Base-by-base conservation (phyloP, 345 rosid genomes). In the Jatropha curcas region DNA sequence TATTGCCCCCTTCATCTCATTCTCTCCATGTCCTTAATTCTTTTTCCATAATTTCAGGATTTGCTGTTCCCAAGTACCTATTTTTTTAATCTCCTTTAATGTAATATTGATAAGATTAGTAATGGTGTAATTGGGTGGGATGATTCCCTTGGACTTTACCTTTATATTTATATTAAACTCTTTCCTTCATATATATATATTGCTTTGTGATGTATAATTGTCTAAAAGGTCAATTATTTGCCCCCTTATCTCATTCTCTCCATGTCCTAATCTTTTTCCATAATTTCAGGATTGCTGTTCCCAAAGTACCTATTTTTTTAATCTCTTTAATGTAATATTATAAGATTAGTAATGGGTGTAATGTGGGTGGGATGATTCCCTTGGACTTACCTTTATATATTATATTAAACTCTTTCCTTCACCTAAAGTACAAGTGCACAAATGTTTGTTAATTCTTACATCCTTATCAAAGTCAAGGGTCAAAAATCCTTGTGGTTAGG, bases 231-330 rank as follows among this genome's bases (percentile, higher is more conserved):
- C 76, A 65, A 55, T 58, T 67, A 37, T 5, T 10, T 6, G 67
- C 50, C 72, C 50, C 67, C 52, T 25, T 48, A 12, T 30, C 24
- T 28, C 13, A 8, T 33, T 55, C 52, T 24, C 33, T 14, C 17
- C 37, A 56, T 45, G 67, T 39, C 62, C 64, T n/a, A 60, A 51
- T 68, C 73, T 19, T 71, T 35, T n/a, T 41, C 78, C 74, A 17
- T 68, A 68, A 75, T 75, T 75, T 68, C 69, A 68, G 78, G 73
- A 35, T 41, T 74, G 61, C 43, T 60, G 60, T 57, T 56, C 66
- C n/a, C 71, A 66, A n/a, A 58, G 33, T 33, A 34, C n/a, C 10
- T 70, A 1, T 3, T 4, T 11, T 22, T 53, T 68, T 22, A 27
- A 12, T 58, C 19, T 45, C 17, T 45, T 2, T 45, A 28, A 28